These are phyloP conservation scores for Capniomyces stellatus DNA, from an alignment of 371 early-diverging fungal genomes.

Conservation along the genomic window DNA sequence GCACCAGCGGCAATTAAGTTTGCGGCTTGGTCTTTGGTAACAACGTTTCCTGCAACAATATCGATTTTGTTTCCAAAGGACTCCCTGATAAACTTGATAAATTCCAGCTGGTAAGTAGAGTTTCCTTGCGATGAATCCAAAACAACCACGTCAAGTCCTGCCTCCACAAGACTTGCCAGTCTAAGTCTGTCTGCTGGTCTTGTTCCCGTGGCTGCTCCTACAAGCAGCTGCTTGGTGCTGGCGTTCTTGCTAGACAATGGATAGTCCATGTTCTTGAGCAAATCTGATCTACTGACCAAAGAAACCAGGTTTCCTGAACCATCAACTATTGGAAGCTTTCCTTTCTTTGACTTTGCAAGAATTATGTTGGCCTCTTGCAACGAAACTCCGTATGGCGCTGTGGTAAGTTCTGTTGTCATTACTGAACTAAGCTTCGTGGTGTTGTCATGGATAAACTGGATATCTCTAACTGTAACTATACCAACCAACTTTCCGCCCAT, in stretches of 20 bases:
- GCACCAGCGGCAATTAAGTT: constrained; percentile 84
- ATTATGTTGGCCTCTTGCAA: constrained; percentile 78
- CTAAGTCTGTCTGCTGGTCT: constrained; percentile 76
- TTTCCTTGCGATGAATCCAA: constrained; percentile 91
- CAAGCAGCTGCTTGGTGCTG: constrained; percentile 74
- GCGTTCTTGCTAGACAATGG: constrained; percentile 74
- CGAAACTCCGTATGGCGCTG: constrained; percentile 70
- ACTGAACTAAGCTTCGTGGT: constrained; percentile 40
- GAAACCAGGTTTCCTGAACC: constrained; percentile 61
- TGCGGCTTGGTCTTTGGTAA: constrained; percentile 87
- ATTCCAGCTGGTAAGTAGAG: constrained; percentile 80
- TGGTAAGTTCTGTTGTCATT: constrained; percentile 82
- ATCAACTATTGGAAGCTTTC: constrained; percentile 91
- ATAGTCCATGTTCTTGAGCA: constrained; percentile 89
- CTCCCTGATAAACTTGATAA: constrained; percentile 78
- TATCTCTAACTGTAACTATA: constrained; percentile 90
- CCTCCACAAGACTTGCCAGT: constrained; percentile 66
- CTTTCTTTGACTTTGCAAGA: constrained; percentile 76
- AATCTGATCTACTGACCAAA: constrained; percentile 81
- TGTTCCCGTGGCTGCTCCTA: constrained; percentile 87
- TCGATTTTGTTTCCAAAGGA: constrained; percentile 50
- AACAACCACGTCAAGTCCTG: constrained; percentile 86
- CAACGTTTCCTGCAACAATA: constrained; percentile 93
- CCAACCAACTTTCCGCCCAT: constrained; percentile 79
- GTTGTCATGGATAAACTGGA: constrained; percentile 67